A percentile compares a stretch with the other conserved stretches of the same genome.
Evolutionary conservation across 495 filamentous ascomycete species (phyloP).

Genomic region (Aspergillus saccharolyticus): DNA sequence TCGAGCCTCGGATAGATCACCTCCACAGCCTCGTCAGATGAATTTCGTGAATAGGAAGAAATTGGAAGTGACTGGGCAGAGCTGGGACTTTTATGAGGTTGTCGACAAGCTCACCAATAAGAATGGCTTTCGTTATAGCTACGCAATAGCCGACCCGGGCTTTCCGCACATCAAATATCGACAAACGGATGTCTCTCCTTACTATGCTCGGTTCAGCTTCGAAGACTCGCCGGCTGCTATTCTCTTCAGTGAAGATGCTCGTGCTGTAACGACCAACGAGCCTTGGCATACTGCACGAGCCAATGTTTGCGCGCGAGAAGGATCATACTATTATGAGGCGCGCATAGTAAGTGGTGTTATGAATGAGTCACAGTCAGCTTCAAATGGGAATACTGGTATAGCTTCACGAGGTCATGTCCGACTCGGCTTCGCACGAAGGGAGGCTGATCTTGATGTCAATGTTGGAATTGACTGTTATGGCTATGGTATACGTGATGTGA

Average conservation of each 20-base stretch:
- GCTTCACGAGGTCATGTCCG: constrained; percentile 70
- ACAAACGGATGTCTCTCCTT: constrained; percentile 78
- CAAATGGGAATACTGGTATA: constrained; percentile 28
- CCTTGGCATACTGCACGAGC: constrained; percentile 56
- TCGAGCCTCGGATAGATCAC: constrained; percentile 32
- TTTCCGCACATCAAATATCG: constrained; percentile 87
- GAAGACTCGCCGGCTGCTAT: constrained; percentile 80
- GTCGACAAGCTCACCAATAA: constrained; percentile 76
- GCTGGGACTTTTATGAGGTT: constrained; percentile 43
- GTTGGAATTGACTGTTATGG: constrained; percentile 96
- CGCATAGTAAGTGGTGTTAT: constrained; percentile 69
- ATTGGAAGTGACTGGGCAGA: constrained; percentile 30
- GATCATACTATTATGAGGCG: constrained; percentile 90
- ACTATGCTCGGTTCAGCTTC: constrained; percentile 76
- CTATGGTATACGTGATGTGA: constrained; percentile 85
- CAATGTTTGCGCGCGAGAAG: constrained; percentile 88
- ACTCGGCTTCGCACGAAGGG: constrained; percentile 83
- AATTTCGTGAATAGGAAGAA: constrained; percentile 35
- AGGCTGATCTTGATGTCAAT: constrained; percentile 86
- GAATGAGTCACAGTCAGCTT: constrained; percentile 20
- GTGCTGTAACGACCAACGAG: constrained; percentile 39
- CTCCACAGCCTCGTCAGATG: constrained; percentile 40
- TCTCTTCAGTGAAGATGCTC: constrained; percentile 37
- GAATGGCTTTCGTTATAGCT: constrained; percentile 83
- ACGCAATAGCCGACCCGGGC: constrained; percentile 80